Evolutionary conservation across 2,329 filamentous ascomycete genomes (phyloP), one percentile per base, ranked within the genome.

Genomic region (Nemania bipapillata): DNA sequence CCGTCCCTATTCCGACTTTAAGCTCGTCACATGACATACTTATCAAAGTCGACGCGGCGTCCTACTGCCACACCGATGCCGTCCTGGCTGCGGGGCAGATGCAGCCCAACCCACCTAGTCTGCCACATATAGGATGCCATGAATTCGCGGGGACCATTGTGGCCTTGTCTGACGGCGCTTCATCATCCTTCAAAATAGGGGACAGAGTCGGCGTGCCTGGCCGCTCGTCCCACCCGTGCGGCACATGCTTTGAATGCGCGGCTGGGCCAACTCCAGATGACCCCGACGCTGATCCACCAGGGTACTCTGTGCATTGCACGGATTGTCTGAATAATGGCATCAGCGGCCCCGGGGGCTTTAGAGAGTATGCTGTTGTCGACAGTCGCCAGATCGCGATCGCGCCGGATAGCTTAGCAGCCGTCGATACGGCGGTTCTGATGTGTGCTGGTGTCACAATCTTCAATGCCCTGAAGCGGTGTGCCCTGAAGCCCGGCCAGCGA

Each of bases 101-200:
- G 71, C 68, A 66, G 15, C 75, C 74, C n/a, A 65, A 73, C 35
- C 81, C 82, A 0, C 76, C 77, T 1, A 71, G 70, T 3, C 80
- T 84, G 57, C 83, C 83, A 7, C 82, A 83, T 69, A 74, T 84
- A 40, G 80, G 82, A 42, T 81, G 79, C 62, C 82, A 84, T 71
- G 83, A 85, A 63, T 83, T 83, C 63, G 81, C 82, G 0, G 83
- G 83, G 15, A 82, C 79, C 6, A 74, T 84, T 22, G 72, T 84
- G n/a, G 76, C 78, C n/a, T 66, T 71, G 63, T 60, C 72, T 1
- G 50, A 70, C 4, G 40, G 69, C 20, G 62, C 68, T 7, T 30
- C 53, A 3, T 69, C 72, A 1, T 12, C 9, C 4, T 72, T 72
- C 53, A 65, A 55, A 6, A 55, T 74, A 22, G 76, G 82, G 8